A percentile compares a stretch with the other conserved stretches of the same genome.
phyloP scores from a whole-genome alignment of 2,329 filamentous ascomycete species.

The Pseudocercospora eumusae region DNA sequence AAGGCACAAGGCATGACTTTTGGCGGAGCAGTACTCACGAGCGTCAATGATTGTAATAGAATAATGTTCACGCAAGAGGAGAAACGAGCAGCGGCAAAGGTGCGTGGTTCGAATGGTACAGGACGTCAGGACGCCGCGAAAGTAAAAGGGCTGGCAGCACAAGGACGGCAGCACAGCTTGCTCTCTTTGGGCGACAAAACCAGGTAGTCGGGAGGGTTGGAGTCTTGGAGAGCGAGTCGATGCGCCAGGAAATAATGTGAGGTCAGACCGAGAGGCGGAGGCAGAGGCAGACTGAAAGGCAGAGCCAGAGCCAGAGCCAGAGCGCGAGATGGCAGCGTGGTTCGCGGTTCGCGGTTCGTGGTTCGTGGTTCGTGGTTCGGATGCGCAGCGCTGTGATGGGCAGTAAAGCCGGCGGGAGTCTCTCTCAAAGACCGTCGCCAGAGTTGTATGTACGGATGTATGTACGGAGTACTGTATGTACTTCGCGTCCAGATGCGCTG shows the following conservation, averaged over 20 bases:
- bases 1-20: slow-evolving; percentile 6
- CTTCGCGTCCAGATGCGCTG: too few species aligned
- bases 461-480: too few species aligned
- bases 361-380: too few species aligned
- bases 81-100: slow-evolving; percentile 7
- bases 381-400: neutral
- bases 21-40: slow-evolving; percentile 4
- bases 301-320: too few species aligned
- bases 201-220: slow-evolving; percentile 24
- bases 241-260: slow-evolving; percentile 15
- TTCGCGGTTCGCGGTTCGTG: too few species aligned
- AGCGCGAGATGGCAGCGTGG: too few species aligned
- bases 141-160: slow-evolving; percentile 24
- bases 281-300: too few species aligned
- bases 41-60: neutral
- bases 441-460: too few species aligned
- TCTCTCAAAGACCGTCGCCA: neutral
- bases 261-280: slow-evolving; percentile 2
- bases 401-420: neutral
- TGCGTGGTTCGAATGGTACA: neutral
- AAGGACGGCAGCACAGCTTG: slow-evolving; percentile 21
- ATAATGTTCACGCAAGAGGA: neutral
- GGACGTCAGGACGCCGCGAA: slow-evolving; percentile 19
- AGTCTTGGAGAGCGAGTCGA: slow-evolving; percentile 15
- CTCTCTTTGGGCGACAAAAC: slow-evolving; percentile 20